Evolutionary conservation across 352 stramenopile genomes (phyloP).

Genomic region (Phytophthora boehmeriae): DNA sequence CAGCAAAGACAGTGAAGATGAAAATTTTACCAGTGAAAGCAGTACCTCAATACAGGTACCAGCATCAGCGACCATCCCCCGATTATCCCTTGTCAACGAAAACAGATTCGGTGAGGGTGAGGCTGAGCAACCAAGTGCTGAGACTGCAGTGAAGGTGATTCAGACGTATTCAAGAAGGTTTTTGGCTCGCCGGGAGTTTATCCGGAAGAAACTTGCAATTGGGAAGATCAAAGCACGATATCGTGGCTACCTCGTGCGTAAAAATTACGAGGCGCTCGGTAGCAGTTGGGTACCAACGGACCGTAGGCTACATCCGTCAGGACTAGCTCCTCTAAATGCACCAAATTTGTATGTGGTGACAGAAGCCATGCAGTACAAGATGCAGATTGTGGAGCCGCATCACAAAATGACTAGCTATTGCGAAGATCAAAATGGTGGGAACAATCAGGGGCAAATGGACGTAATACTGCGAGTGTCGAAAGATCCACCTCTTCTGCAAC

Average conservation of each 20-base stretch:
- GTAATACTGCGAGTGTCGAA: conserved; percentile 38
- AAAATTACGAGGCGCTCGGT: conserved; percentile 38
- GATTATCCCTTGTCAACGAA: conserved; percentile 29
- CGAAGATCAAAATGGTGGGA: conserved; percentile 9
- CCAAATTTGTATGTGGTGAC: conserved; percentile 32
- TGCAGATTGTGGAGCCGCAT: conserved; percentile 40
- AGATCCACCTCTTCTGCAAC: conserved; percentile 37
- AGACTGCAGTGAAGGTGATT: conserved; percentile 30
- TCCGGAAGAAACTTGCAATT: conserved; percentile 42
- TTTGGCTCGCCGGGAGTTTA: conserved; percentile 36
- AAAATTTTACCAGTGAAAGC: conserved; percentile 3
- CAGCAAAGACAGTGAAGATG: conserved; percentile 15
- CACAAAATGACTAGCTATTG: conserved; percentile 19
- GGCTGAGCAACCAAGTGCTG: conserved; percentile 7
- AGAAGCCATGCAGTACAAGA: conserved; percentile 46
- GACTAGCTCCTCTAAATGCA: conserved; percentile 11
- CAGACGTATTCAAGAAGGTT: conserved; percentile 39
- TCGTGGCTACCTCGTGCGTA: conserved; percentile 45
- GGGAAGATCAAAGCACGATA: conserved; percentile 52
- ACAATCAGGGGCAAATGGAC: conserved; percentile 17
- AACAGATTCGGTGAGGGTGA: conserved; percentile 18
- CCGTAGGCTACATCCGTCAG: conserved; percentile 17
- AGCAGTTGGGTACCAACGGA: conserved; percentile 10
- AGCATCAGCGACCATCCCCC: conserved; percentile 12
- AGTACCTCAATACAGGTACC: neutral